Conservation (phyloP, 169 alveolate species). For the Plasmodium yoelii region DNA sequence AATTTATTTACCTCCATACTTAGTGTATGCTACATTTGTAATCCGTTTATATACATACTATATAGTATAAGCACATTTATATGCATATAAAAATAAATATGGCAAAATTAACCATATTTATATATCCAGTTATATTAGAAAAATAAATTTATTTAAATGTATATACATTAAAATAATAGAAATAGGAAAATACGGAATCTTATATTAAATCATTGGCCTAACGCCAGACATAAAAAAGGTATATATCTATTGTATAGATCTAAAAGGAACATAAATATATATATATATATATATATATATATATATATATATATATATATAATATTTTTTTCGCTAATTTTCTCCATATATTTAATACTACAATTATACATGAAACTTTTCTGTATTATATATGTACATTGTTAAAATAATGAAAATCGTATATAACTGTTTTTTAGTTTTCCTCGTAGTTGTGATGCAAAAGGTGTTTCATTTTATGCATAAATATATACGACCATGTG, state of each 20-base stretch:
- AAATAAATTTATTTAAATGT: constrained; percentile 8
- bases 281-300: too few species aligned
- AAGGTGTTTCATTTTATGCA: constrained; percentile 18
- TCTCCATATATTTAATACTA: too few species aligned
- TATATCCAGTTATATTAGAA: too few species aligned
- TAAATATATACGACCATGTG: neutral
- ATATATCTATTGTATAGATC: constrained; percentile 3
- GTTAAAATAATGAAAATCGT: constrained; percentile 18
- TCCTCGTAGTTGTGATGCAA: constrained; percentile 4
- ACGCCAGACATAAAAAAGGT: constrained; percentile 12
- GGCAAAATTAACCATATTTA: too few species aligned
- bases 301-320: too few species aligned
- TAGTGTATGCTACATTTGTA: too few species aligned
- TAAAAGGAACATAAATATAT: neutral
- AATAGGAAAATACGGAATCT: neutral
- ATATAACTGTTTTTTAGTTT: constrained; percentile 2
- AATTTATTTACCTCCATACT: too few species aligned
- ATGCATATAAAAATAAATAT: too few species aligned
- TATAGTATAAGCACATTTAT: too few species aligned
- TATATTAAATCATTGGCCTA: neutral
- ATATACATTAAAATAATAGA: constrained; percentile 17
- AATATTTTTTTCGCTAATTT: too few species aligned
- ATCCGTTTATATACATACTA: too few species aligned
- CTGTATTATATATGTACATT: neutral
- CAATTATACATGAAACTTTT: too few species aligned